Conservation (phyloP, 2,329 filamentous ascomycete species). For the Aspergillus brunneoviolaceus region DNA sequence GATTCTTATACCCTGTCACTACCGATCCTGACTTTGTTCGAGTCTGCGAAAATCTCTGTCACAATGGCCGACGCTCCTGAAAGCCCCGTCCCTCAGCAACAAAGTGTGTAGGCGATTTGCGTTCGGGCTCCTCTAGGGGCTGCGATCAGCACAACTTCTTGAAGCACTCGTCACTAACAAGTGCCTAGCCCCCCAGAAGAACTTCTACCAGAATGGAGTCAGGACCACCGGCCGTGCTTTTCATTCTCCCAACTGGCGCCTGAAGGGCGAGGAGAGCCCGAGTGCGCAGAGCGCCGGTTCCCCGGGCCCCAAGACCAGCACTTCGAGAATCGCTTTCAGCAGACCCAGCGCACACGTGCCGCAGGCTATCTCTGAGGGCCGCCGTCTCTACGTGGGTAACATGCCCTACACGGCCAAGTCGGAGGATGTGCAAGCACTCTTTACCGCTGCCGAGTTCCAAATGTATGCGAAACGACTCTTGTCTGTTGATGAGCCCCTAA, state of each 20-base stretch:
- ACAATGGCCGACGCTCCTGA: conserved; percentile 34
- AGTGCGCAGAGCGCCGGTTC: conserved; percentile 28
- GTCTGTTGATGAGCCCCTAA: conserved; percentile 4
- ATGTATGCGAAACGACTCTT: conserved; percentile 29
- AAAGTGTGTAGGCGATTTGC: conserved; percentile 30
- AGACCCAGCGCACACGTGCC: conserved; percentile 32
- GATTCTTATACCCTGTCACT: not conserved
- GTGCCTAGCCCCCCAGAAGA: conserved; percentile 31
- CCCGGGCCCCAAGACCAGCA: conserved; percentile 28
- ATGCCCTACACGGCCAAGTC: conserved; percentile 55
- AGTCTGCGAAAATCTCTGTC: conserved; percentile 1
- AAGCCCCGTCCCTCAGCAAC: conserved; percentile 30
- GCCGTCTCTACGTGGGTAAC: conserved; percentile 56
- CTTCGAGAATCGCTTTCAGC: conserved; percentile 33
- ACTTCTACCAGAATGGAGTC: conserved; percentile 33
- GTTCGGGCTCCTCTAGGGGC: conserved; percentile 17
- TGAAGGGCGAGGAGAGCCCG: conserved; percentile 40
- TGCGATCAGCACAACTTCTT: conserved; percentile 12
- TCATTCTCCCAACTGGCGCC: conserved; percentile 44
- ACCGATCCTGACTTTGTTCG: not conserved
- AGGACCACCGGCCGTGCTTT: conserved; percentile 40
- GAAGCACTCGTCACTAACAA: conserved; percentile 17
- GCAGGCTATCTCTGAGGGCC: conserved; percentile 42
- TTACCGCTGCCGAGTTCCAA: conserved; percentile 41
- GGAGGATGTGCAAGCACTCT: conserved; percentile 51